Evolutionary conservation across 2,329 filamentous ascomycete genomes (phyloP), one percentile per base, ranked within the genome.

Genomic region (Cytospora mali): DNA sequence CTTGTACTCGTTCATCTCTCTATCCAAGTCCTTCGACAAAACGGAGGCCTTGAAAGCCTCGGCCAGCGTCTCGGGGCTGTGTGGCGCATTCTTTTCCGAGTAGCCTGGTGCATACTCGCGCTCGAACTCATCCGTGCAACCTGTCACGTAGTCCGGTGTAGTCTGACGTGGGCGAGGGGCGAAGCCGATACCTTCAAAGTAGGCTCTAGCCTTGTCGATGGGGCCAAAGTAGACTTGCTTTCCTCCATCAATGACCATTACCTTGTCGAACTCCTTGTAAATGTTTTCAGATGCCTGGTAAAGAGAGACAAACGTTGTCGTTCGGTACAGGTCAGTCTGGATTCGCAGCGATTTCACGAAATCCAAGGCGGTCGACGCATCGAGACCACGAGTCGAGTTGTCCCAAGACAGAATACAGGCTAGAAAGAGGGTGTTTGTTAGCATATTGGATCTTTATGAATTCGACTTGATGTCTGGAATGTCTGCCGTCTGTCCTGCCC

Each of bases 221-320:
- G 88, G 88, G 1, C 91, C 91, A 64, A 91, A 93, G 76, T 87
- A 95, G 35, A 91, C 89, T 72, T 93, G 88, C 29, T 83, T 84
- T 2, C 91, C 91, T 48, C 85, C 83, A 65, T 93, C 89, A 61
- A 95, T 90, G 39, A 93, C 89, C 70, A 96, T 79, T 14, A 95
- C 91, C 74, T 94, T 95, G 79, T 96, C 91, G 66, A 94, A 93
- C 35, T 88, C 85, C 25, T 81, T 81, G 76, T 91, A 93, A 65
- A 94, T 92, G 69, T 87, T 92, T 75, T 95, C 90, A 0, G 89
- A 92, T 0, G 91, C 91, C 72, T 96, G 92, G 74, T 96, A 96
- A 0, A 96, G 79, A 0, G 92, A 92, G 1, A 96, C 91, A 65
- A 95, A 93, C 0, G 92, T 95, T 1, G 90, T 91, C 0, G 88